Percentiles rank a stretch among this genome's conserved stretches.
phyloP scores from a whole-genome alignment of 768 basidiomycete species.

The Mycena leptocephala region DNA sequence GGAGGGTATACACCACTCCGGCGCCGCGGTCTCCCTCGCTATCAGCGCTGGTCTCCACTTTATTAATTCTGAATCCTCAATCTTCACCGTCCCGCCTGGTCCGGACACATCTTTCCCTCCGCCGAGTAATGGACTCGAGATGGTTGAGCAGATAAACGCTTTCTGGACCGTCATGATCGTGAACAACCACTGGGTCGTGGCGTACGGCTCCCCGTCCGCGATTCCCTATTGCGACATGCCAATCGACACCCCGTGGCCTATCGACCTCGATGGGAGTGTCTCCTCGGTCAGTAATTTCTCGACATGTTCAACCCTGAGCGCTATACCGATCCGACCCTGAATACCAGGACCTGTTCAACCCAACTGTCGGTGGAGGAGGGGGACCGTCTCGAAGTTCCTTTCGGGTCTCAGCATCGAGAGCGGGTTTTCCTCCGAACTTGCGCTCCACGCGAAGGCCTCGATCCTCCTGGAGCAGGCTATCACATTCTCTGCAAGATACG shows the following conservation, averaged over 20 bases:
- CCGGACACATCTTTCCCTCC: background rate
- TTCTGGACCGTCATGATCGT: conserved; percentile 55
- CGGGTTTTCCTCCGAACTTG: conserved; percentile 42
- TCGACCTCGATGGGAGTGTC: conserved; percentile 37
- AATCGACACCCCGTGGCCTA: conserved; percentile 55
- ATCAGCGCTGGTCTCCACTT: conserved; percentile 10
- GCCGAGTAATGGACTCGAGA: conserved; percentile 6
- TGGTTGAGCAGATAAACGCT: conserved; percentile 48
- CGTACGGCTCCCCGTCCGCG: conserved; percentile 57
- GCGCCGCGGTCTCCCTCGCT: conserved; percentile 8
- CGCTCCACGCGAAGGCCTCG: conserved; percentile 48
- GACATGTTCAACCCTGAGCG: background rate
- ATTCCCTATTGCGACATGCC: conserved; percentile 53
- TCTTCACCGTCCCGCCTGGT: background rate
- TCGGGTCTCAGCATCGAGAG: conserved; percentile 43
- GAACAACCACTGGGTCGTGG: conserved; percentile 64
- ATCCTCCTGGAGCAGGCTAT: conserved; percentile 54
- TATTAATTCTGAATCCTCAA: background rate
- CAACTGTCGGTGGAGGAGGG: background rate
- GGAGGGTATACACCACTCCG: conserved; percentile 14
- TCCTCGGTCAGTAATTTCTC: conserved; percentile 22
- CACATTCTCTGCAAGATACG: conserved; percentile 32
- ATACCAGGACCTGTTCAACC: background rate
- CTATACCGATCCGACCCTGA: background rate
- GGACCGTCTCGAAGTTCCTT: conserved; percentile 48